Percentiles rank a stretch among this genome's conserved stretches.
phyloP scores from a whole-genome alignment of 495 filamentous ascomycete genomes.

The Jackrogersella multiformis region DNA sequence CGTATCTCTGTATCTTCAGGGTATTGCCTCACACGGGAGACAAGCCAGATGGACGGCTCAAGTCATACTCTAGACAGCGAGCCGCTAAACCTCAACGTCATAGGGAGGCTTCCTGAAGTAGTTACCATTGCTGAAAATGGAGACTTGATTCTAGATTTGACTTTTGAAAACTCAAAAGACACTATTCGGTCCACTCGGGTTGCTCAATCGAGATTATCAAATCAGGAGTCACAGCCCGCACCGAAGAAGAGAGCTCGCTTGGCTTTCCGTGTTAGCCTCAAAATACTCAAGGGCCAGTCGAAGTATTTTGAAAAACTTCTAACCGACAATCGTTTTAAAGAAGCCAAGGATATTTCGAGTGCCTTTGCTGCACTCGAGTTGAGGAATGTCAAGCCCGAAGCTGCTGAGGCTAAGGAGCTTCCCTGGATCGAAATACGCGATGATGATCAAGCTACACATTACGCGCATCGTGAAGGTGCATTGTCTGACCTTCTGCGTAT shows the following conservation, averaged over 20 bases:
- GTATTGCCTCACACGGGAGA: conserved; percentile 49
- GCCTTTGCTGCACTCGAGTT: conserved; percentile 54
- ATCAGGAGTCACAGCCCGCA: conserved; percentile 37
- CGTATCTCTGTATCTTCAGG: conserved; percentile 37
- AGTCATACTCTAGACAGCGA: conserved; percentile 31
- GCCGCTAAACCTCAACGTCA: conserved; percentile 16
- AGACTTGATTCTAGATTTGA: conserved; percentile 64
- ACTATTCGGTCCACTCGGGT: conserved; percentile 46
- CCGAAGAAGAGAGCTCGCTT: conserved; percentile 48
- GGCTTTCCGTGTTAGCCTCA: conserved; percentile 52
- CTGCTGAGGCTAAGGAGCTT: conserved; percentile 58
- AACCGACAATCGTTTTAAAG: conserved; percentile 58
- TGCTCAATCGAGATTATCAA: conserved; percentile 28
- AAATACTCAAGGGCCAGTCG: conserved; percentile 57
- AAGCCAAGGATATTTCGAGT: conserved; percentile 57
- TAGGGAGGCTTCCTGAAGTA: conserved; percentile 39
- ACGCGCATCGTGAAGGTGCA: conserved; percentile 57
- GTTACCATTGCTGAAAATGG: conserved; percentile 60
- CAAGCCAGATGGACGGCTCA: conserved; percentile 46
- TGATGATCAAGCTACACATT: conserved; percentile 65
- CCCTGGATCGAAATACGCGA: conserved; percentile 65
- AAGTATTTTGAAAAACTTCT: conserved; percentile 69
- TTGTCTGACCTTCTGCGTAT: conserved; percentile 66
- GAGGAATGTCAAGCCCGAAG: conserved; percentile 53
- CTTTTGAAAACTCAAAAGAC: conserved; percentile 60